Base-by-base conservation (phyloP, 192 early-diverging fungal genomes). In the Oehlia diaphana region DNA sequence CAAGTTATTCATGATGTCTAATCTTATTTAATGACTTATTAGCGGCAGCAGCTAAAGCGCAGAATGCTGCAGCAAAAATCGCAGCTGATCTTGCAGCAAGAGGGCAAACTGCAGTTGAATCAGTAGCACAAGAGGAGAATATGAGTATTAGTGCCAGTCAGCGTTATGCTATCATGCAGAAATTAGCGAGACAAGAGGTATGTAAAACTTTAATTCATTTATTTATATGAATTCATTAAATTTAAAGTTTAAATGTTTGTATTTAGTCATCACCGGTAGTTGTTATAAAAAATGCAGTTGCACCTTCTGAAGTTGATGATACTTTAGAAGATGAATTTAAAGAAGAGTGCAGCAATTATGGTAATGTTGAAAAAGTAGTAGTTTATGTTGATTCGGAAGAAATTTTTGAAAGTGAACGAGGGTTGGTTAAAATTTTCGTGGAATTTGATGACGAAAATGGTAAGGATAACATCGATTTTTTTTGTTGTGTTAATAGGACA, bases 281-380 rank as follows among this genome's bases (percentile, higher is more conserved):
- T 7, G 79, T 89, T 21, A 84, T 93, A 49, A 88, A 89, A 67
- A 95, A 96, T 78, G 92, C 90, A 19, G 93, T 93, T 35, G 85
- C 86, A 9, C 83, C 91, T 12, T 86, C 88, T 8, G 94, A 97
- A 42, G 86, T 93, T 33, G 96, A 97, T 85, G 91, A 94, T 64
- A 87, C 91, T 19, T 87, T 97, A 65, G 89, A 93, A n/a, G 91
- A 89, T 1, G 96, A 97, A 80, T 94, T 97, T 78, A 85, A 86
- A 14, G 92, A 93, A 67, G 96, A 97, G 80, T 95, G 93, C 71
- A 82, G 82, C 78, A 96, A 96, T 83, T 95, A 91, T 78, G 96
- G 96, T 2, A 81, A 82, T 67, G 91, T 97, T 7, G 74, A 75
- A 62, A 88, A 88, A 53, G 93, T 95, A 0, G 84, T 89, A 42